Evolutionary conservation across 1,284 basidiomycete genomes (phyloP).

Genomic region (Austroboletus olivaceoglutinosus): DNA sequence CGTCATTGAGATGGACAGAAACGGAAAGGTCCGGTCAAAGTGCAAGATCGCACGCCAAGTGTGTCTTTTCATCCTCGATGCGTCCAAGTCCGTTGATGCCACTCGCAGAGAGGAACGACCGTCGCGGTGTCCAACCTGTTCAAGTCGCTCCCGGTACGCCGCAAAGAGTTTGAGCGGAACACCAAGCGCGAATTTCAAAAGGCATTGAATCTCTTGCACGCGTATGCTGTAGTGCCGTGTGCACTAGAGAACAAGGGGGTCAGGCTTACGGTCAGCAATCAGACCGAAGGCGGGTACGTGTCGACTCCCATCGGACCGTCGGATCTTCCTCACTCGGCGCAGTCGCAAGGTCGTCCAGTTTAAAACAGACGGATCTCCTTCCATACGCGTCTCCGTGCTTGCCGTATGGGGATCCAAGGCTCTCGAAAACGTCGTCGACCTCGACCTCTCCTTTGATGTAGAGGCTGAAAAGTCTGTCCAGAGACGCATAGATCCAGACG

Average conservation of each 20-base stretch:
- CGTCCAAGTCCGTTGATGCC: neutral
- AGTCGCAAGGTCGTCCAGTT: slow-evolving; percentile 76
- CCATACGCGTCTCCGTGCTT: slow-evolving; percentile 65
- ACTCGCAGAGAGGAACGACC: slow-evolving; percentile 79
- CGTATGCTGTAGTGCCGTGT: slow-evolving; percentile 88
- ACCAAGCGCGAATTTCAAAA: slow-evolving; percentile 90
- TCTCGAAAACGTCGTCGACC: slow-evolving; percentile 70
- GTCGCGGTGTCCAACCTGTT: slow-evolving; percentile 78
- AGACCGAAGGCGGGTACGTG: slow-evolving; percentile 69
- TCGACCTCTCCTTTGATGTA: slow-evolving; percentile 72
- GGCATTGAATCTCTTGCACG: slow-evolving; percentile 76
- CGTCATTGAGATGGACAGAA: slow-evolving; percentile 67
- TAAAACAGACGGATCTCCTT: slow-evolving; percentile 66
- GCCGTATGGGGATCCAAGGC: slow-evolving; percentile 86
- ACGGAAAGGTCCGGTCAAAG: slow-evolving; percentile 55
- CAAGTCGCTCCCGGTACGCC: slow-evolving; percentile 80
- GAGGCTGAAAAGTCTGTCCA: slow-evolving; percentile 54
- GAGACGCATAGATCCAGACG: slow-evolving; percentile 19
- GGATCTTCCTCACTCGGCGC: slow-evolving; percentile 6
- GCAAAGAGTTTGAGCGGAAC: slow-evolving; percentile 91
- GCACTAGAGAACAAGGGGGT: slow-evolving; percentile 57
- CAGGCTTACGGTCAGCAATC: slow-evolving; percentile 75
- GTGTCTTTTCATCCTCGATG: slow-evolving; percentile 21
- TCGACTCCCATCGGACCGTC: neutral
- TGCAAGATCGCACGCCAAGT: slow-evolving; percentile 75